phyloP scores from a whole-genome alignment of 805 yeast species.

The Tetrapisispora phaffii region DNA sequence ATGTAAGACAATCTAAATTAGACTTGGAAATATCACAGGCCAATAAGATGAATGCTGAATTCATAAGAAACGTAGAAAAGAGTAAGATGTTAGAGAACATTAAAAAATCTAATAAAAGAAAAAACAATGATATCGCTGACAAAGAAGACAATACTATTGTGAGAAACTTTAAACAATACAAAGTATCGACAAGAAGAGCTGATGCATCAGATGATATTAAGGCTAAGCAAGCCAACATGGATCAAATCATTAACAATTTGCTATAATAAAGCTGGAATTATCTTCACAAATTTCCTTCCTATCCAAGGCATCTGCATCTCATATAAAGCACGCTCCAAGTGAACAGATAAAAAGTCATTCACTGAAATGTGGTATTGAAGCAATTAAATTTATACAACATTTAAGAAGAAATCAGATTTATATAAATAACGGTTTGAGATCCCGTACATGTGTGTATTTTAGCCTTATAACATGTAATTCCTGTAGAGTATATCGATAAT shows the following conservation, averaged over 20 bases:
- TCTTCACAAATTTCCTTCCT: no score
- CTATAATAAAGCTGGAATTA: slow-evolving; percentile 35
- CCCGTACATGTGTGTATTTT: no score
- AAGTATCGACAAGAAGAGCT: slow-evolving; percentile 56
- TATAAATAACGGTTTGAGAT: no score
- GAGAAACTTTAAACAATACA: slow-evolving; percentile 63
- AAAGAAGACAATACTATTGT: slow-evolving; percentile 33
- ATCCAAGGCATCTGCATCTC: no score
- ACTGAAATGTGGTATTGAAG: no score
- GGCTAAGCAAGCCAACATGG: slow-evolving; percentile 33
- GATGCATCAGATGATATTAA: slow-evolving; percentile 41
- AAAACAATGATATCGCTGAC: slow-evolving; percentile 14
- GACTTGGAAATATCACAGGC: slow-evolving; percentile 86
- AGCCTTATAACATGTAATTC: no score
- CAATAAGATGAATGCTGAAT: slow-evolving; percentile 73
- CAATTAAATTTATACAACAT: no score
- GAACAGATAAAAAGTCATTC: no score
- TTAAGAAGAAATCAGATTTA: no score
- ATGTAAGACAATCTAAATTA: slow-evolving; percentile 76
- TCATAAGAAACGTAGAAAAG: slow-evolving; percentile 72
- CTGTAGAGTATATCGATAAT: no score
- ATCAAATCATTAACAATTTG: slow-evolving; percentile 42
- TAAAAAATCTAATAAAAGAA: slow-evolving; percentile 27
- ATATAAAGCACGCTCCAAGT: no score
- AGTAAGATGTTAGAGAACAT: slow-evolving; percentile 73